These are phyloP conservation scores for Blastobotrys robertii DNA, from an alignment of 805 yeast species.

Conservation along the genomic window DNA sequence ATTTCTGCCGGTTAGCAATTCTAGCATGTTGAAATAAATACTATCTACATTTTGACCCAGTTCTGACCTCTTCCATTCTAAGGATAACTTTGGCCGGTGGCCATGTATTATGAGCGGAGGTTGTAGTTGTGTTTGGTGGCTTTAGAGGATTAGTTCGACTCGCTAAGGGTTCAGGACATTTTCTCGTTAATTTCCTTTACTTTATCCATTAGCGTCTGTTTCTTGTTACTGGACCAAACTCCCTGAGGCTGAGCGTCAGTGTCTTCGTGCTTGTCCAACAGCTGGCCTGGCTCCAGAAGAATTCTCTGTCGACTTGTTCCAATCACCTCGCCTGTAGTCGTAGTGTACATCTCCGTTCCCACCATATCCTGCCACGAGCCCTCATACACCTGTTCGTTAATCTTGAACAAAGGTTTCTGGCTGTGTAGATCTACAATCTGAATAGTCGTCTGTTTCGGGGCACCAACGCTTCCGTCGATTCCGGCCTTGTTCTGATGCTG, in stretches of 20 bases:
- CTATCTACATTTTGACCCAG: background rate
- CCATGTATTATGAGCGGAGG: background rate
- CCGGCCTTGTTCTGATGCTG: constrained; percentile 7
- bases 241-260: background rate
- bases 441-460: constrained; percentile 29
- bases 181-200: constrained; percentile 6
- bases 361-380: constrained; percentile 70
- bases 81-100: background rate
- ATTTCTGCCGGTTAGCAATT: background rate
- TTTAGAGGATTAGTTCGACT: too few relatives aligned
- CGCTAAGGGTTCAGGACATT: background rate
- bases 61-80: background rate
- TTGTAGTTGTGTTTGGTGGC: too few relatives aligned
- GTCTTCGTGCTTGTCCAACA: constrained; percentile 5
- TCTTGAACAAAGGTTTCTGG: constrained; percentile 45
- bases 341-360: constrained; percentile 59
- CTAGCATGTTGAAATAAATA: background rate
- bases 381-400: constrained; percentile 52
- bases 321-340: constrained; percentile 20
- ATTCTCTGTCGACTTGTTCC: constrained; percentile 22
- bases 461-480: too few relatives aligned
- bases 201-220: constrained; percentile 6
- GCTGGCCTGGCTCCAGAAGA: constrained; percentile 12
- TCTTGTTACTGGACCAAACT: background rate
- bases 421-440: constrained; percentile 49